Evolutionary conservation across 208 protist genomes (phyloP).

Genomic region (Crithidia sp.): DNA sequence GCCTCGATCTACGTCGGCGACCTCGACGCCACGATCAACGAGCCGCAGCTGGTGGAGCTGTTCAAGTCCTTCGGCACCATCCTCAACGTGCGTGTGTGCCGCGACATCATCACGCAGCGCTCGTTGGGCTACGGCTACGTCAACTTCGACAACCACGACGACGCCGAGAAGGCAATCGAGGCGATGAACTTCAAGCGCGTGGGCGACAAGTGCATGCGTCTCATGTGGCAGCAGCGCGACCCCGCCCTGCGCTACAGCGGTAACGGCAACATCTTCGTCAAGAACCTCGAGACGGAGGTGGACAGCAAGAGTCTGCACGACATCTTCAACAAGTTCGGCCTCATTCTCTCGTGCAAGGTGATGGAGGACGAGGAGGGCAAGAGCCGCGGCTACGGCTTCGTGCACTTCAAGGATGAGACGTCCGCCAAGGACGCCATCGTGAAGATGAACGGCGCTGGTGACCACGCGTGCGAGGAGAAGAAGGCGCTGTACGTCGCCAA

Average conservation of each 20-base stretch:
- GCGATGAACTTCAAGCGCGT: slow-evolving; percentile 98
- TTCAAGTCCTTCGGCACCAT: slow-evolving; percentile 98
- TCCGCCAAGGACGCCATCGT: slow-evolving; percentile 95
- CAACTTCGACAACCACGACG: slow-evolving; percentile 97
- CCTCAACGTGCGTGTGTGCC: slow-evolving; percentile 98
- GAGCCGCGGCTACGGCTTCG: slow-evolving; percentile 98
- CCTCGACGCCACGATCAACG: slow-evolving; percentile 93
- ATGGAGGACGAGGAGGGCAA: slow-evolving; percentile 91
- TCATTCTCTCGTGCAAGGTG: slow-evolving; percentile 99
- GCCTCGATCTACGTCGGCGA: slow-evolving; percentile 98
- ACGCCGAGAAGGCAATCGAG: slow-evolving; percentile 98
- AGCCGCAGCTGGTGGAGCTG: slow-evolving; percentile 96
- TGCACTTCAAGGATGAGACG: slow-evolving; percentile 98
- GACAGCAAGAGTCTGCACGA: slow-evolving; percentile 98
- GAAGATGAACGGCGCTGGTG: slow-evolving; percentile 96
- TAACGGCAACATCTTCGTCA: slow-evolving; percentile 99
- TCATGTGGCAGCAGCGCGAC: slow-evolving; percentile 99
- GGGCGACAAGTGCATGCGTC: slow-evolving; percentile 94
- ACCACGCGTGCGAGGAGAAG: slow-evolving; percentile 93
- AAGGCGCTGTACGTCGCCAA: slow-evolving; percentile 94
- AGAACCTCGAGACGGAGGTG: slow-evolving; percentile 96
- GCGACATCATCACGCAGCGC: slow-evolving; percentile 97
- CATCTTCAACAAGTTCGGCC: slow-evolving; percentile 97
- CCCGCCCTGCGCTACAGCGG: slow-evolving; percentile 97
- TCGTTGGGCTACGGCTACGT: slow-evolving; percentile 99